Conservation (phyloP, 176 grass and related monocot genomes). For the Dactylis glomerata region DNA sequence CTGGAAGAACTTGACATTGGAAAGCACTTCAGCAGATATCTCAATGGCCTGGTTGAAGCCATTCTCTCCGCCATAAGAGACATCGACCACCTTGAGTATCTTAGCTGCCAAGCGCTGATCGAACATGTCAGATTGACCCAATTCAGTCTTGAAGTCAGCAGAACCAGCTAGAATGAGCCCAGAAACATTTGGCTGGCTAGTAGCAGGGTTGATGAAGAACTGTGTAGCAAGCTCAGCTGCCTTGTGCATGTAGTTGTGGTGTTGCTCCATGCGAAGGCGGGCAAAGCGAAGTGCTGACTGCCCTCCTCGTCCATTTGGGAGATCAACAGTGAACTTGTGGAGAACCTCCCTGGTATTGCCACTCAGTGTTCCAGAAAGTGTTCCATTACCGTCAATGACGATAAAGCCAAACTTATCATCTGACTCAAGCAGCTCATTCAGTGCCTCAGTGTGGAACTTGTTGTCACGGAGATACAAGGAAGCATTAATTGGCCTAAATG, state of each 20-base stretch:
- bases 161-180: slow-evolving; percentile 50
- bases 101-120: slow-evolving; percentile 32
- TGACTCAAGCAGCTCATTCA: slow-evolving; percentile 42
- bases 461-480: slow-evolving; percentile 48
- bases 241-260: slow-evolving; percentile 37
- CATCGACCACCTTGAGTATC: slow-evolving; percentile 45
- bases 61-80: slow-evolving; percentile 47
- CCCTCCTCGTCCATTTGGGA: slow-evolving; percentile 46
- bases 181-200: slow-evolving; percentile 43
- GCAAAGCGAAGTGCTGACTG: slow-evolving; percentile 43
- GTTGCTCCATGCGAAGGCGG: slow-evolving; percentile 44
- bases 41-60: slow-evolving; percentile 50
- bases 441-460: slow-evolving; percentile 43
- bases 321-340: slow-evolving; percentile 44
- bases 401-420: slow-evolving; percentile 58
- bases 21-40: slow-evolving; percentile 32
- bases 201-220: slow-evolving; percentile 41
- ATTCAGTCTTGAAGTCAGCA: slow-evolving; percentile 45
- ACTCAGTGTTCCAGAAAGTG: slow-evolving; percentile 42
- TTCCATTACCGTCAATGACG: slow-evolving; percentile 38
- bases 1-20: slow-evolving; percentile 45
- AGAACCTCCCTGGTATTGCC: slow-evolving; percentile 41
- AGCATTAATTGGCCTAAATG: slow-evolving; percentile 42
- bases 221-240: slow-evolving; percentile 36
- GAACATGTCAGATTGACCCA: slow-evolving; percentile 48